A percentile compares a stretch with the other conserved stretches of the same genome.
Evolutionary conservation across 257 asterid species (phyloP).

Genomic region (Gentiana macrophylla): DNA sequence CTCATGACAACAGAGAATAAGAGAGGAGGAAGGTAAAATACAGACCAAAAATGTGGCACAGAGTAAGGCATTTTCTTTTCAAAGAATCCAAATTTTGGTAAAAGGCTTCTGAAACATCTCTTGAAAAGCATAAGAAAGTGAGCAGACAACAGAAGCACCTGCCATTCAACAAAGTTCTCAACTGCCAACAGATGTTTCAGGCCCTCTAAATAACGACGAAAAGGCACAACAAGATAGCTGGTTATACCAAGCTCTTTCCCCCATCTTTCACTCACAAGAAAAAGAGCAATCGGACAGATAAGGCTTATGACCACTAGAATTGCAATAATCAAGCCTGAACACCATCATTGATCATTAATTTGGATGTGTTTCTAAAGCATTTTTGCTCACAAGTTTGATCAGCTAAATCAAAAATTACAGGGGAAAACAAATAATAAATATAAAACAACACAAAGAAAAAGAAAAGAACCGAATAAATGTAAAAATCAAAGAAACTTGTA

Average conservation of each 20-base stretch:
- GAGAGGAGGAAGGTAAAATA: neutral
- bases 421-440: too few species aligned
- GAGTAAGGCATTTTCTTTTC: neutral
- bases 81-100: neutral
- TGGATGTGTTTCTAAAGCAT: neutral
- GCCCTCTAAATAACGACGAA: neutral
- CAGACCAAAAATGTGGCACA: neutral
- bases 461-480: slow-evolving; percentile 18
- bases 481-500: neutral
- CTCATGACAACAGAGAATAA: slow-evolving; percentile 1
- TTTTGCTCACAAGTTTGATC: neutral
- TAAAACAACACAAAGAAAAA: neutral
- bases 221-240: neutral
- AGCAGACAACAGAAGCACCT: neutral
- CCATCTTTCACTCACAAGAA: neutral
- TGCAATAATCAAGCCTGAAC: neutral
- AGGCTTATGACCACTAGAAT: too few species aligned
- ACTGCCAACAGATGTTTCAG: neutral
- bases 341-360: neutral
- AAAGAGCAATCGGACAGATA: slow-evolving; percentile 1
- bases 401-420: neutral
- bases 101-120: too few species aligned
- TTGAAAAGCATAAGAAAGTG: neutral
- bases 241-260: neutral
- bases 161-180: neutral